Evolutionary conservation across 2,329 filamentous ascomycete species (phyloP).

Genomic region (Rhexocercosporidium sp.): DNA sequence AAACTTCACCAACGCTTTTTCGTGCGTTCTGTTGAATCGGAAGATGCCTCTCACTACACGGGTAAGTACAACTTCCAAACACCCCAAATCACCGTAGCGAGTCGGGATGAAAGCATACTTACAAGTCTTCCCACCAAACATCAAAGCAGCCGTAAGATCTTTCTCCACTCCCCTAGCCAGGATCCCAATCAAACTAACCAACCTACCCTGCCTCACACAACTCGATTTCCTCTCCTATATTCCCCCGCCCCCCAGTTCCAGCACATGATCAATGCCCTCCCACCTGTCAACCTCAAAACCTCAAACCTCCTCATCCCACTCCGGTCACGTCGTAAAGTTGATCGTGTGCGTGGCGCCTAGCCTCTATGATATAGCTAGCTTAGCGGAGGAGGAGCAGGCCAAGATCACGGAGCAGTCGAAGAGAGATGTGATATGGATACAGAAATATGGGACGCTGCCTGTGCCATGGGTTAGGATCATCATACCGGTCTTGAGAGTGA

Average conservation of each 20-base stretch:
- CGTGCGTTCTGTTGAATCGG: background rate
- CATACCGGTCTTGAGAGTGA: constrained; percentile 46
- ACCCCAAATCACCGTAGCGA: too few relatives aligned
- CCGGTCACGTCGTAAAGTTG: constrained; percentile 46
- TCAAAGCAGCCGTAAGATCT: background rate
- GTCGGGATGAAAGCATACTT: background rate
- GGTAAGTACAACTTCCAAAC: background rate
- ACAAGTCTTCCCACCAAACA: constrained; percentile 16
- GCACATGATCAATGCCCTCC: constrained; percentile 56
- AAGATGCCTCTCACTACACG: constrained; percentile 11
- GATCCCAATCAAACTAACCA: constrained; percentile 16
- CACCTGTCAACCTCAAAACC: constrained; percentile 51
- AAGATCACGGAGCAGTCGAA: constrained; percentile 4
- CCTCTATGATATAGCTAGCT: background rate
- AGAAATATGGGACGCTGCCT: constrained; percentile 42
- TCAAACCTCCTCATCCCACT: constrained; percentile 55
- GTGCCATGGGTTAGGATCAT: constrained; percentile 45
- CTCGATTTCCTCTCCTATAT: background rate
- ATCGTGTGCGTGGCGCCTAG: constrained; percentile 11
- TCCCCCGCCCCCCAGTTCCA: constrained; percentile 54
- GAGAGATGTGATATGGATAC: constrained; percentile 28
- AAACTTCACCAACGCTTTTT: constrained; percentile 5
- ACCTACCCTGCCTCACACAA: constrained; percentile 2
- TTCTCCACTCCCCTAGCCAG: background rate
- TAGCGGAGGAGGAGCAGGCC: background rate